Percentiles rank a stretch among this genome's conserved stretches.
Conservation (phyloP, 75 land plant species). For the Chamaecyparis obtusa region DNA sequence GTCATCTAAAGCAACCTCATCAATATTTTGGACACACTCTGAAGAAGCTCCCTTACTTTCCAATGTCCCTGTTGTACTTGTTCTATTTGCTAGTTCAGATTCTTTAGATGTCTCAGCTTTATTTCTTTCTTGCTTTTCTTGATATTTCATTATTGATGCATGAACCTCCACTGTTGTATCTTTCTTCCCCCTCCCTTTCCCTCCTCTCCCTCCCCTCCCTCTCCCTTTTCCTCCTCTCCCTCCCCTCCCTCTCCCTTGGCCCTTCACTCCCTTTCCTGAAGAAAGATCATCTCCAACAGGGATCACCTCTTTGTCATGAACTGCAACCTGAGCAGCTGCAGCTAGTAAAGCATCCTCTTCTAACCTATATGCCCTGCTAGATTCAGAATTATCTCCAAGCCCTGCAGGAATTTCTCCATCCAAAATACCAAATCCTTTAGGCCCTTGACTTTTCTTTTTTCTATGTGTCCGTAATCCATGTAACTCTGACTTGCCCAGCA, state of each 20-base stretch:
- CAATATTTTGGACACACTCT: neutral
- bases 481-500: constrained; percentile 75
- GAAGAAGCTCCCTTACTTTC: neutral
- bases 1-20: neutral
- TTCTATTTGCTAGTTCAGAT: neutral
- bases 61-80: neutral
- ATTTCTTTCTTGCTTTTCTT: neutral
- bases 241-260: constrained; percentile 37
- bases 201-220: constrained; percentile 35
- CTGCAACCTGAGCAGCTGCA: constrained; percentile 73
- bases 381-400: constrained; percentile 39
- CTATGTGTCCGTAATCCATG: constrained; percentile 49
- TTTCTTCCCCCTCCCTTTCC: constrained; percentile 23
- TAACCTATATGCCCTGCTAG: constrained; percentile 36
- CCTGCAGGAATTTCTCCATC: constrained; percentile 47
- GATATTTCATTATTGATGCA: neutral
- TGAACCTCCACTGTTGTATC: neutral
- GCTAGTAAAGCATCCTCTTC: constrained; percentile 88
- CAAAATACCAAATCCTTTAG: constrained; percentile 76
- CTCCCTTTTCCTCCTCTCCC: constrained; percentile 42
- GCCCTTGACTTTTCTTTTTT: constrained; percentile 42
- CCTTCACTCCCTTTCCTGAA: constrained; percentile 13
- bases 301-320: constrained; percentile 38
- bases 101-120: neutral
- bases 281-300: constrained; percentile 24